Base-by-base conservation (phyloP, 768 basidiomycete genomes). In the Xerocomus spinulosus region DNA sequence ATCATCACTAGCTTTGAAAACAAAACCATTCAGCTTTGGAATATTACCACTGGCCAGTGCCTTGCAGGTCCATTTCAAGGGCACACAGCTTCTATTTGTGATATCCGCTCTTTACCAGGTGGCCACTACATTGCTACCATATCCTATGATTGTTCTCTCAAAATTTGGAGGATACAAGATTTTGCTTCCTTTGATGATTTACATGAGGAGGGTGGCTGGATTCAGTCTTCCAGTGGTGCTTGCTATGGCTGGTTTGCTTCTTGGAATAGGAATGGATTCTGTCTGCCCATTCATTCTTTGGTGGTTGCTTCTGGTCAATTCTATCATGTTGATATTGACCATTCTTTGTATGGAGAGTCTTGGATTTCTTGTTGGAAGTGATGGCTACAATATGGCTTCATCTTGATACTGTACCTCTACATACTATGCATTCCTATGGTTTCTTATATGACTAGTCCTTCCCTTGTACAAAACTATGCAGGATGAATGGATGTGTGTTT, bases 21-120 rank as follows among this genome's bases (percentile, higher is more conserved):
- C 32, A 33, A 34, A 0, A 33, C 42, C 32, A 43, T 43, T 17
- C 24, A 33, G 21, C 23, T 35, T 26, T 65, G 58, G 61, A 40
- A 59, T 44, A 33, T 37, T 25, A 34, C 33, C 28, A 30, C 46
- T 43, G 32, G 48, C 45, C 24, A 44, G 7, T 32, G 25, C 42
- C 18, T 52, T 40, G 53, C 51, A 42, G 40, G 40, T 42, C 46
- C 47, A 18, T 38, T 46, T 18, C 34, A 33, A 17, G 45, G 41
- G 13, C 42, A 51, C 15, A 42, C 35, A 38, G 4, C 18, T 6
- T 2, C 0, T 17, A 28, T 51, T 13, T 34, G 6, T 17, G 48
- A 48, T 24, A 47, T 54, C 35, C 41, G 35, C 2, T 32, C 29
- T 25, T 38, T 46, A 26, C 37, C 44, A 46, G 37, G 46, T 49